Conservation (phyloP, 345 rosid species). For the Lepidium sativum region DNA sequence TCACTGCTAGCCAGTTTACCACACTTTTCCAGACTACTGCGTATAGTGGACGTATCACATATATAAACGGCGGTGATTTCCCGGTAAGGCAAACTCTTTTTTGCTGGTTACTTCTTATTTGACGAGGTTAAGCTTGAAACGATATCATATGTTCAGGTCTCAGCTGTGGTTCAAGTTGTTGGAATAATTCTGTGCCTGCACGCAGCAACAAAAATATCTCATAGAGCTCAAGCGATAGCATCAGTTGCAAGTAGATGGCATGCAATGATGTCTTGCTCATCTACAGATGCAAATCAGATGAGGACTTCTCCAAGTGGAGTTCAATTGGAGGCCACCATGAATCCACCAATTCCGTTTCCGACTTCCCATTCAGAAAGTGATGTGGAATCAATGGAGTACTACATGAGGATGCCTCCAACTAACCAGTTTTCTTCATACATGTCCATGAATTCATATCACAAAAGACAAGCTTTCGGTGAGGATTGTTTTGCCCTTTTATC, state of each 20-base stretch:
- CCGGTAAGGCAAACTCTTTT: conserved; percentile 45
- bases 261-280: conserved; percentile 59
- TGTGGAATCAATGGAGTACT: conserved; percentile 65
- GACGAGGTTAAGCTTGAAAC: background rate
- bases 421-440: conserved; percentile 50
- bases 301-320: conserved; percentile 43
- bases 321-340: conserved; percentile 34
- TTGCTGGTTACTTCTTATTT: background rate
- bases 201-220: conserved; percentile 85
- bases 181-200: conserved; percentile 75
- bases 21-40: conserved; percentile 76
- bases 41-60: conserved; percentile 55
- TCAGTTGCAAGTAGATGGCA: conserved; percentile 84
- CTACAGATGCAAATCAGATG: conserved; percentile 38
- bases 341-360: conserved; percentile 26
- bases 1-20: conserved; percentile 62
- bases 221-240: conserved; percentile 70
- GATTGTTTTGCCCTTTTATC: background rate
- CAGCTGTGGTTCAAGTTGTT: conserved; percentile 73
- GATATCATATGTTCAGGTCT: conserved; percentile 42
- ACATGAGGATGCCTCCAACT: conserved; percentile 48
- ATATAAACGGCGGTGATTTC: conserved; percentile 77
- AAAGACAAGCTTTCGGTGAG: conserved; percentile 81
- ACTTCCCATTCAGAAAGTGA: conserved; percentile 66
- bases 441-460: conserved; percentile 68